Conservation (phyloP, 306 rosid species). For the Pueraria montana region DNA sequence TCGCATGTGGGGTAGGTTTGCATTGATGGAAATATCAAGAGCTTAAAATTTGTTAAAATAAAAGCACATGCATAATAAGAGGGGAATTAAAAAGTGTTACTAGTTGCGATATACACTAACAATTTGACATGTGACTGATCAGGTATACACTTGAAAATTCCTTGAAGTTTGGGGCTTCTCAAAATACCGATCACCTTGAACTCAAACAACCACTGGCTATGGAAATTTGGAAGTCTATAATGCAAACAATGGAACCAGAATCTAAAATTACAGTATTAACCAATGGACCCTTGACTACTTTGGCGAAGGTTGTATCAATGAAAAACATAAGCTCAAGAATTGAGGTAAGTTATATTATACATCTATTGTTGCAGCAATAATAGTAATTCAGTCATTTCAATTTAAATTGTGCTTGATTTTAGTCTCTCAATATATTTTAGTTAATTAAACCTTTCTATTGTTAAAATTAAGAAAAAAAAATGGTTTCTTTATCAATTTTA, state of each 20-base stretch:
- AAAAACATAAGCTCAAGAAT: slow-evolving; percentile 64
- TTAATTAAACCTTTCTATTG: not conserved
- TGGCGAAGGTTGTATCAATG: slow-evolving; percentile 68
- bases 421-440: not conserved
- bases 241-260: slow-evolving; percentile 61
- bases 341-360: slow-evolving; percentile 58
- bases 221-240: slow-evolving; percentile 80
- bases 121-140: slow-evolving; percentile 23
- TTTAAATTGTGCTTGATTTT: not conserved
- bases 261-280: slow-evolving; percentile 82
- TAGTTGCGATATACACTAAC: not conserved
- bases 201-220: slow-evolving; percentile 77
- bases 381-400: not conserved
- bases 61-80: not conserved
- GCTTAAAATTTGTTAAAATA: not conserved
- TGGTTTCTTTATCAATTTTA: not conserved
- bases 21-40: not conserved
- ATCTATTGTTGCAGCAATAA: not conserved
- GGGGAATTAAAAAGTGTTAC: not conserved
- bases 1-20: not conserved
- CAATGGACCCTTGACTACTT: slow-evolving; percentile 94
- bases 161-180: slow-evolving; percentile 66
- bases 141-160: slow-evolving; percentile 86
- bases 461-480: not conserved
- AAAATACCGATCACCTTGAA: slow-evolving; percentile 75